These are phyloP conservation scores for Schwanniomyces etchellsii DNA, from an alignment of 1,139 yeast species.

Conservation along the genomic window DNA sequence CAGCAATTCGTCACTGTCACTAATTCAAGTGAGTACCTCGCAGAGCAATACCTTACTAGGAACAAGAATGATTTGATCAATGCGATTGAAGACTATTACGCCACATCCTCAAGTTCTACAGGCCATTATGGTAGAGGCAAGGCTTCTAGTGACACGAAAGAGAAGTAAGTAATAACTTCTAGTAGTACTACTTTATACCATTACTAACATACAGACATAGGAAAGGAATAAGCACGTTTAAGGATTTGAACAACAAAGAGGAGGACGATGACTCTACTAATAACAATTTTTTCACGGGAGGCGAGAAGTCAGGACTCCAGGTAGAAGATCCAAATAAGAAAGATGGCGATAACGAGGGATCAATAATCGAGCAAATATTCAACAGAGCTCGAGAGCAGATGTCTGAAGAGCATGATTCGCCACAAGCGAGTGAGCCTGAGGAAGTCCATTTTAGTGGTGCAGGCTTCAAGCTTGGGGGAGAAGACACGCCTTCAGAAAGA, in stretches of 20 bases:
- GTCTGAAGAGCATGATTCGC: conserved; percentile 40
- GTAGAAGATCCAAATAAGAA: conserved; percentile 83
- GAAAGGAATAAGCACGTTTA: conserved; percentile 40
- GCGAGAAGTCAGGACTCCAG: conserved; percentile 89
- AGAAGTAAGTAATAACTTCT: not conserved
- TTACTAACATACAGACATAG: conserved; percentile 3
- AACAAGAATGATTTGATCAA: conserved; percentile 31
- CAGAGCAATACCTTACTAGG: conserved; percentile 38
- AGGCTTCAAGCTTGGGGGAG: conserved; percentile 77
- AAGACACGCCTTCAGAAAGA: conserved; percentile 40
- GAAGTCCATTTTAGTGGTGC: conserved; percentile 50
- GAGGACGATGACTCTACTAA: conserved; percentile 58
- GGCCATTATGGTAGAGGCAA: conserved; percentile 7
- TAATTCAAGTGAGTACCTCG: conserved; percentile 30
- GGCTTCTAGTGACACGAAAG: not conserved
- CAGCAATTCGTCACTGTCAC: conserved; percentile 49
- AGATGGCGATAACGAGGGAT: conserved; percentile 47
- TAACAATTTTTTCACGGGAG: conserved; percentile 86
- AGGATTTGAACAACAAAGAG: conserved; percentile 42
- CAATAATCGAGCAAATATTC: conserved; percentile 42
- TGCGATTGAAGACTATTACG: conserved; percentile 41
- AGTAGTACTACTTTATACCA: no score
- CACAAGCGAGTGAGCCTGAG: conserved; percentile 12
- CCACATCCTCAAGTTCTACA: no score
- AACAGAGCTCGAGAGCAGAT: conserved; percentile 40